Evolutionary conservation across 2,329 filamentous ascomycete species (phyloP), one percentile per base, ranked within the genome.

Genomic region (Botryotinia convoluta): DNA sequence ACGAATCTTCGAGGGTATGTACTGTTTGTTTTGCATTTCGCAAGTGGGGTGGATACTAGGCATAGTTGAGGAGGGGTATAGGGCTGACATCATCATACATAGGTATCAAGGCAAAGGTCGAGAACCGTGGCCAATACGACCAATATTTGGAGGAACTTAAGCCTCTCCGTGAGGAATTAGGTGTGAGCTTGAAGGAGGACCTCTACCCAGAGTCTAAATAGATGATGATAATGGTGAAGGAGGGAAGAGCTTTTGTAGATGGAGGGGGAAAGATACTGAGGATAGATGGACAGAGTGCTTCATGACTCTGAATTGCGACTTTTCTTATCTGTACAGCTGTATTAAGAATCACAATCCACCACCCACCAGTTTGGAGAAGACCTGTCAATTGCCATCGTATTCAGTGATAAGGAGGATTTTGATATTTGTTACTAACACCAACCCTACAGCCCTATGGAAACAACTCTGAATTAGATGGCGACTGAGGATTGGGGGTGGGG

Each of bases 21-120:
- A 72, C 35, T 62, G 44, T 63, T 67, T 51, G 26, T 37, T 64
- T 71, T 76, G 77, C 48, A 77, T 68, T 35, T 42, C 57, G 39
- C 48, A 63, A 29, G 54, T 35, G 68, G 75, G 81, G 81, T 97
- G 95, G 95, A 82, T 92, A 98, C 89, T 97, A 97, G 87, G 93
- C 94, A 85, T 98, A 99, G 91, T 96, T 98, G 80, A 96, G 99
- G 90, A 98, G 97, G 90, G 92, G 94, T 82, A 96, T 39, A 37
- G 54, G 68, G 70, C 77, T 79, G 64, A 79, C 69, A 42, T 60
- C 54, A 54, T 45, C 45, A 29, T 44, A n/a, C 65, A 74, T 81
- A 97, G 95, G 95, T 82, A 92, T 99, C 89, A 98, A 97, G 88
- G 93, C 94, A 85, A 99, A 99, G 91, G 96, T 98, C 80, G 96